Evolutionary conservation across 805 yeast species (phyloP).

Genomic region (Lachancea waltii): DNA sequence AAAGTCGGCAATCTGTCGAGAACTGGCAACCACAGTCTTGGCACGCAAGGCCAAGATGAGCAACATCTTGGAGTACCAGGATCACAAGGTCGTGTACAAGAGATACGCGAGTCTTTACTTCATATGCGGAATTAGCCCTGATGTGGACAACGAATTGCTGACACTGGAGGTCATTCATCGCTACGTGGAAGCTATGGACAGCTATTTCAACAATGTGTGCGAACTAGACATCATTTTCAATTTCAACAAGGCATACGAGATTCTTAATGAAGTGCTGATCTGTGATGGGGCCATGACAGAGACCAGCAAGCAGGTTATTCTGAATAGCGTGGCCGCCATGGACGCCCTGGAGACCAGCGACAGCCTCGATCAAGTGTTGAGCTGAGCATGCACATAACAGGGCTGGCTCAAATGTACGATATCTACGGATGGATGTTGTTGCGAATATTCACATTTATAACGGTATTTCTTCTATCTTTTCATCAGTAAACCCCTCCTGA

Average conservation of each 20-base stretch:
- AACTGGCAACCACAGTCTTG: conserved; percentile 77
- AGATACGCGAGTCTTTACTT: conserved; percentile 92
- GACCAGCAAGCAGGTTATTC: conserved; percentile 69
- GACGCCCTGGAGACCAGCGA: conserved; percentile 82
- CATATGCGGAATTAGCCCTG: conserved; percentile 59
- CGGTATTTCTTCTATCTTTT: too few relatives aligned
- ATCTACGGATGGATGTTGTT: too few relatives aligned
- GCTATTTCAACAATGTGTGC: conserved; percentile 90
- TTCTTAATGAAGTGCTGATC: conserved; percentile 80
- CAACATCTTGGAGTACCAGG: conserved; percentile 79
- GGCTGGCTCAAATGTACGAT: not conserved
- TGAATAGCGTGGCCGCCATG: conserved; percentile 72
- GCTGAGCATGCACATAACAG: conserved; percentile 16
- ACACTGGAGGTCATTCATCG: conserved; percentile 85
- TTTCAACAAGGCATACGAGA: conserved; percentile 87
- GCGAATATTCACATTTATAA: too few relatives aligned
- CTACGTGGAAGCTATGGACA: conserved; percentile 95
- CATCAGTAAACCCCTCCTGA: not conserved
- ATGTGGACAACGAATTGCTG: conserved; percentile 68
- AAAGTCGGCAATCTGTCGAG: conserved; percentile 75
- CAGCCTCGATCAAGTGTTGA: conserved; percentile 41
- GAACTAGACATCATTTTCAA: conserved; percentile 95
- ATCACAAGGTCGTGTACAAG: conserved; percentile 74
- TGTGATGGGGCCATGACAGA: conserved; percentile 83
- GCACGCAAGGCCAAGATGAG: conserved; percentile 92